These are phyloP conservation scores for Emmonsiellopsis sp. DNA, from an alignment of 2,329 filamentous ascomycete genomes.

Conservation along the genomic window DNA sequence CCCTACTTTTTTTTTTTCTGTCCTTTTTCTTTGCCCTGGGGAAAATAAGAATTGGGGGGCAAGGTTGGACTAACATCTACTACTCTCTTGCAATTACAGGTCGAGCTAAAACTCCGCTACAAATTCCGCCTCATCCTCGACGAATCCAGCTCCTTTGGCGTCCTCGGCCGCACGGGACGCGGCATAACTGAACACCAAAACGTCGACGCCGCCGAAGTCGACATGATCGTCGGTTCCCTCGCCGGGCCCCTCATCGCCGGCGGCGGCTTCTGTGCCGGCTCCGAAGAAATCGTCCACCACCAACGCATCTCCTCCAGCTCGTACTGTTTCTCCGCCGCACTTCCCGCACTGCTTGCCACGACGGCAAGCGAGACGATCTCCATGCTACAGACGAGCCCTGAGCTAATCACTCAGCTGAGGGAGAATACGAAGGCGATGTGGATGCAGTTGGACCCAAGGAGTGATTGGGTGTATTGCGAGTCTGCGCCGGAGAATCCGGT, in stretches of 20 bases:
- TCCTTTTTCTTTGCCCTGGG: not conserved
- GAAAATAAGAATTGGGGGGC: no score
- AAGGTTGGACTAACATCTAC: not conserved
- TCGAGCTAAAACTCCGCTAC: slow-evolving; percentile 90
- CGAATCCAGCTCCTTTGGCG: slow-evolving; percentile 95
- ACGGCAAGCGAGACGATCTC: slow-evolving; percentile 86
- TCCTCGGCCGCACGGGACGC: slow-evolving; percentile 81
- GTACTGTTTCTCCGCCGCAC: slow-evolving; percentile 91
- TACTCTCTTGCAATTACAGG: slow-evolving; percentile 34
- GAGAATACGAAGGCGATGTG: slow-evolving; percentile 83
- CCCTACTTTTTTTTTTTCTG: not conserved
- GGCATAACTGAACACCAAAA: slow-evolving; percentile 95
- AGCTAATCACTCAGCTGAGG: slow-evolving; percentile 66
- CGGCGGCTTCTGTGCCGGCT: slow-evolving; percentile 91
- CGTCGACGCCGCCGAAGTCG: slow-evolving; percentile 83
- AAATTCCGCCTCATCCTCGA: slow-evolving; percentile 97
- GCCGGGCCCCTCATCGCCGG: slow-evolving; percentile 84
- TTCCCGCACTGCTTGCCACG: slow-evolving; percentile 90
- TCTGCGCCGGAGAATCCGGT: slow-evolving; percentile 80
- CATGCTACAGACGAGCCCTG: slow-evolving; percentile 77
- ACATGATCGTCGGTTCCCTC: slow-evolving; percentile 94
- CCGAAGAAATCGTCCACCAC: slow-evolving; percentile 86
- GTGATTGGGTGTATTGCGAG: slow-evolving; percentile 81
- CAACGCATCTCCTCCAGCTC: slow-evolving; percentile 87
- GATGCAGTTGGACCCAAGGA: slow-evolving; percentile 79